These are phyloP conservation scores for Thuja plicata DNA, from an alignment of 83 land plant genomes.

Conservation along the genomic window DNA sequence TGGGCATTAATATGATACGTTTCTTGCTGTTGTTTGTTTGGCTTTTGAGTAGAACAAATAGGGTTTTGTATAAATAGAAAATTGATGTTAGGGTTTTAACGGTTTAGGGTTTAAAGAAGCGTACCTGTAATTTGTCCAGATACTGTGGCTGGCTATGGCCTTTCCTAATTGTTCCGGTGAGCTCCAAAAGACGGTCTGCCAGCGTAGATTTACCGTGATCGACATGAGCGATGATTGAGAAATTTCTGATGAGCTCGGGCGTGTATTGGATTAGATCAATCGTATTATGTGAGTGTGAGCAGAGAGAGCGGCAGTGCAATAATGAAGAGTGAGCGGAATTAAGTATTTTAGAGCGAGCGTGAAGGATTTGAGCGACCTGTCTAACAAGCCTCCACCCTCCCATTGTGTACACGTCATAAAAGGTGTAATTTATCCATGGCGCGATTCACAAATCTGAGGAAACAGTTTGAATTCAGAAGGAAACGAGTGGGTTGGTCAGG, in stretches of 20 bases:
- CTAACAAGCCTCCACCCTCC: background rate
- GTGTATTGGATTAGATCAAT: slow-evolving; percentile 78
- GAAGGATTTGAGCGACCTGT: background rate
- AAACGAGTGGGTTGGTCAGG: no score
- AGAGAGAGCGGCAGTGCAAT: background rate
- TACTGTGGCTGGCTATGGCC: slow-evolving; percentile 99
- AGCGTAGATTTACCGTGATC: slow-evolving; percentile 98
- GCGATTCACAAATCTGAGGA: background rate
- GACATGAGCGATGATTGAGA: slow-evolving; percentile 97
- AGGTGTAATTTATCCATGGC: background rate
- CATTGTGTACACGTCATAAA: background rate
- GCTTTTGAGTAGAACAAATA: background rate
- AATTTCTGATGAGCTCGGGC: slow-evolving; percentile 78
- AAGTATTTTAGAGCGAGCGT: background rate
- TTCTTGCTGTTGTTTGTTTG: background rate
- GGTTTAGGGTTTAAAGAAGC: background rate
- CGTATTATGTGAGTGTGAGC: slow-evolving; percentile 22
- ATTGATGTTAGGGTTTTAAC: background rate
- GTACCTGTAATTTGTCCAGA: slow-evolving; percentile 95
- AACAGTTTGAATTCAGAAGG: background rate
- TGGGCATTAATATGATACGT: no score
- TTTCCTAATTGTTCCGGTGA: slow-evolving; percentile 90
- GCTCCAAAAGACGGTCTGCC: slow-evolving; percentile 93
- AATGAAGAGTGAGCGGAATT: background rate
- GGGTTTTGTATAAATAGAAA: background rate